Evolutionary conservation across 2,329 filamentous ascomycete species (phyloP), one percentile per base, ranked within the genome.

Genomic region (Botrytis sinoallii): DNA sequence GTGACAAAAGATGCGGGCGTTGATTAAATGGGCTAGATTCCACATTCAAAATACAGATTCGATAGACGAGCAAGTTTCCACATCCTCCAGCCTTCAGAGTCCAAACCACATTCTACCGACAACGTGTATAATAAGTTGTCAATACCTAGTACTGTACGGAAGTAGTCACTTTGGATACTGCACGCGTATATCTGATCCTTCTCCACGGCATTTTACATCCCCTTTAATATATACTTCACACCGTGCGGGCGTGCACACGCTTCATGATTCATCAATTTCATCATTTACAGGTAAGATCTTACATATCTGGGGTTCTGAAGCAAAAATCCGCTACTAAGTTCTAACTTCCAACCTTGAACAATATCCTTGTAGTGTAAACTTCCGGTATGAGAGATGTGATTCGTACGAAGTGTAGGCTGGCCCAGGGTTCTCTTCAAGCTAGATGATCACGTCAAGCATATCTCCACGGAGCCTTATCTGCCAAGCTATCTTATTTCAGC

Each of bases 391-490:
- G 25, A 38, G 64, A 38, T n/a, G 38, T 67, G 65, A 29, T 55
- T 61, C 40, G 59, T 14, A 42, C 40, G 46, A 52, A 52, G 48
- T 52, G 12, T 7, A 52, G 25, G 64, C 35, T 67, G 32, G 48
- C 18, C 55, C n/a, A 22, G 55, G 48, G 29, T 42, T 57, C 35
- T 57, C n/a, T 42, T 35, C 14, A 63, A 71, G 59, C 18, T 48
- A 64, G 44, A n/a, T 18, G 59, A 71, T 52, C 69, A 42, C 25
- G 32, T 64, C 32, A 46, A 46, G 63, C 22, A 48, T 32, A 71
- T 71, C 59, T 71, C 69, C 69, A 52, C 69, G 69, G 69, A 71
- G 57, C 69, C 69, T 71, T 71, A 20, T 46, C 57, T 46, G n/a
- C 61, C 18, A 57, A 42, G 25, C 10, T 32, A 38, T 68, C 65